Percentiles rank a stretch among this genome's conserved stretches.
phyloP scores from a whole-genome alignment of 1,284 basidiomycete species.

The Cutaneotrichosporon dermatis region DNA sequence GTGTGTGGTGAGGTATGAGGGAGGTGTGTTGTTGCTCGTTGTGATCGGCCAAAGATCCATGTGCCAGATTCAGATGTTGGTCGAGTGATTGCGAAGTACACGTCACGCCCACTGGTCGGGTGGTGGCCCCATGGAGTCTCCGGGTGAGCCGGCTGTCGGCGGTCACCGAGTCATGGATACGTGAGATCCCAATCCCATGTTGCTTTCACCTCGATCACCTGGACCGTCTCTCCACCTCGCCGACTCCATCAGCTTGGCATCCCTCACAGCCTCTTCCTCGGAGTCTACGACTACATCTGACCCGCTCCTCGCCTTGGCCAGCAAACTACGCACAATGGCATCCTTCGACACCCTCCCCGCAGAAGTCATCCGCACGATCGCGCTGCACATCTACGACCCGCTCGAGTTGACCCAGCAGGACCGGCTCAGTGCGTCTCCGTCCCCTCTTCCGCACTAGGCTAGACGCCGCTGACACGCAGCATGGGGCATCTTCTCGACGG shows the following conservation, averaged over 20 bases:
- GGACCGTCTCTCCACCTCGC: too few relatives aligned
- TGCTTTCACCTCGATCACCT: too few relatives aligned
- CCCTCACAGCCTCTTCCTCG: too few relatives aligned
- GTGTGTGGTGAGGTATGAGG: background rate
- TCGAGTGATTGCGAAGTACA: too few relatives aligned
- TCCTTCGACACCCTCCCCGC: conserved; percentile 26
- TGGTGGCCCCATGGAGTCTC: too few relatives aligned
- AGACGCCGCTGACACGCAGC: conserved; percentile 17
- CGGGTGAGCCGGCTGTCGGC: too few relatives aligned
- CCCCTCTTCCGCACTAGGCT: background rate
- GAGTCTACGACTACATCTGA: background rate
- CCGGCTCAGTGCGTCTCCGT: conserved; percentile 32
- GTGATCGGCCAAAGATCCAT: background rate
- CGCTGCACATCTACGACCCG: conserved; percentile 38
- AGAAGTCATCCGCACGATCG: conserved; percentile 36
- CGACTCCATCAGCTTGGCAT: too few relatives aligned
- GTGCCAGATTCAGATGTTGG: too few relatives aligned
- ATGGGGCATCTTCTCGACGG: conserved; percentile 43
- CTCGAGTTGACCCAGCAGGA: conserved; percentile 41
- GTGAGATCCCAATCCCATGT: too few relatives aligned
- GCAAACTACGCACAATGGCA: background rate
- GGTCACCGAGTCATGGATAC: too few relatives aligned
- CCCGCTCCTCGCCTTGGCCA: background rate
- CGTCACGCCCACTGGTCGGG: too few relatives aligned
- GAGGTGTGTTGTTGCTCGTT: background rate